Conservation (phyloP, 2,329 filamentous ascomycete genomes). For the Aspergillus fijiensis region DNA sequence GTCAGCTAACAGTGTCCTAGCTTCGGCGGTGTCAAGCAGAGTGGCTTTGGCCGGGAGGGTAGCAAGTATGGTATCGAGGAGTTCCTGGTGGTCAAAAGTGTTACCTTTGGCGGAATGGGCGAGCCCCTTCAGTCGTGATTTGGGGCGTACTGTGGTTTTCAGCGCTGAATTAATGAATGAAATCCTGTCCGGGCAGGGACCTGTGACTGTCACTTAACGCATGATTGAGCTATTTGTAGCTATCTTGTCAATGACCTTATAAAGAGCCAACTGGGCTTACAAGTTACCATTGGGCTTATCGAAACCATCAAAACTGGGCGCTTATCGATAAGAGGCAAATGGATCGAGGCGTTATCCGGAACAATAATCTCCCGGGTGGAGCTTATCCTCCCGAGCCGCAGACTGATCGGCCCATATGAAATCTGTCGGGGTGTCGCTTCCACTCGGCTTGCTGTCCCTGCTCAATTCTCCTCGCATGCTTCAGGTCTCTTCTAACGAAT, state of each 20-base stretch:
- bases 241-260: too few relatives aligned
- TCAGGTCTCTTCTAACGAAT: not conserved
- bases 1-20: constrained; percentile 27
- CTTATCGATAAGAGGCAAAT: too few relatives aligned
- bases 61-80: constrained; percentile 75
- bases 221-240: not conserved
- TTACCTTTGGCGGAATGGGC: constrained; percentile 64
- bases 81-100: constrained; percentile 71
- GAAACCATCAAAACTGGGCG: too few relatives aligned
- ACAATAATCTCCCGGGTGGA: too few relatives aligned
- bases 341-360: too few relatives aligned
- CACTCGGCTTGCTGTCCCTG: too few relatives aligned
- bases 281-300: too few relatives aligned
- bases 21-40: constrained; percentile 84
- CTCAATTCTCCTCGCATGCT: not conserved
- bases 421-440: too few relatives aligned
- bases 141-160: not conserved
- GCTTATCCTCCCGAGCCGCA: too few relatives aligned
- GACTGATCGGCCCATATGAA: too few relatives aligned
- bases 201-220: not conserved
- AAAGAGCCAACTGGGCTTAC: too few relatives aligned
- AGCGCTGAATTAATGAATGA: not conserved
- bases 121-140: constrained; percentile 52
- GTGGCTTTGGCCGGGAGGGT: constrained; percentile 76
- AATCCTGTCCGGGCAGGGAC: not conserved